Evolutionary conservation across 805 yeast species (phyloP), one percentile per base, ranked within the genome.

Genomic region (Debaryomyces maramus): DNA sequence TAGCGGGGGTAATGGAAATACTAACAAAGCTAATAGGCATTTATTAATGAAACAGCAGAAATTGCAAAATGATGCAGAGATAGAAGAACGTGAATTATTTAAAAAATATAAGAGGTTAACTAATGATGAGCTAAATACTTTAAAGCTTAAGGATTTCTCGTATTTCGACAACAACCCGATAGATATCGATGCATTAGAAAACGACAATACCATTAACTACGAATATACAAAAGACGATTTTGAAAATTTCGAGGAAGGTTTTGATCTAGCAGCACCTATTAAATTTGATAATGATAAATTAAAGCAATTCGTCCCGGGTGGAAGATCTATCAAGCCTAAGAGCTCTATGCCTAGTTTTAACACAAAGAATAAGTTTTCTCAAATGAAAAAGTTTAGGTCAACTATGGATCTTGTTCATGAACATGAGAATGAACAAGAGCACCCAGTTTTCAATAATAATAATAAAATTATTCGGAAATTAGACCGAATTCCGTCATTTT

Each of bases 401-500:
- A 58, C 63, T 18, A 56, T 61, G 58, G 67, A 65, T 36, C 50
- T 67, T 23, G 48, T 34, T 6, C 43, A 42, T 17, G 49, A 41
- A 19, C 38, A 43, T 16, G 40, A 43, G 15, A 39, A 44, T 2
- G 38, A 36, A 4, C 36, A 35, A 3, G 57, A 48, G 34, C 58
- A 54, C 22, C 67, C 64, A 1, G 46, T 51, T 2, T 63, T 64
- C 45, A 66, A 66, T 36, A 53, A 56, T 39, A 61, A 59, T 38
- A 61, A 65, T 41, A 56, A 57, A 37, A 56, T 70, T 24, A 65
- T 66, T 20, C 45, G 58, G 24, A 67, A 64, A 43, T 48, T 70
- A 30, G 70, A 66, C 40, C 46, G 75, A 23, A 70, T 70, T 36
- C 74, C 75, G 0, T 67, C 73, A 0, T 70, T 70, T 43, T 65